Conservation (phyloP, 768 basidiomycete genomes). For the Gymnopilus junonius region DNA sequence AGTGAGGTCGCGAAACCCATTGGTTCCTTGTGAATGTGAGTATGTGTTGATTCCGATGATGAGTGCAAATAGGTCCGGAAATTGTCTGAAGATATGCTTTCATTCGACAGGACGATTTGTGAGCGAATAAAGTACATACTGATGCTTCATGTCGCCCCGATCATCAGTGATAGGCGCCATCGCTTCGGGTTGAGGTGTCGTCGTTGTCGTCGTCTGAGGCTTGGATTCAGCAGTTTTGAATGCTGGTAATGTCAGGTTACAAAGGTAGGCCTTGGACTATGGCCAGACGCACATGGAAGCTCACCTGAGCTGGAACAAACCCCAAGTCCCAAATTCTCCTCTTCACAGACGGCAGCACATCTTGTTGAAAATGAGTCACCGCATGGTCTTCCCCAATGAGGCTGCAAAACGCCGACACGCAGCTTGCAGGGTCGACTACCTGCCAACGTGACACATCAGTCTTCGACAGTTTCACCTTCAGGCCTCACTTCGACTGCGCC, state of each 20-base stretch:
- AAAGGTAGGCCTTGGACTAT: too few relatives aligned
- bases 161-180: background rate
- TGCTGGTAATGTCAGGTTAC: background rate
- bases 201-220: background rate
- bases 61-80: slow-evolving; percentile 37
- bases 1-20: slow-evolving; percentile 24
- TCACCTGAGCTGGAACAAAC: background rate
- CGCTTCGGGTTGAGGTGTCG: background rate
- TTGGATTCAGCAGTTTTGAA: background rate
- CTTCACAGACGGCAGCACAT: background rate
- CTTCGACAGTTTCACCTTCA: too few relatives aligned
- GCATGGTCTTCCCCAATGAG: background rate
- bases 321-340: too few relatives aligned
- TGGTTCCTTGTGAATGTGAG: background rate
- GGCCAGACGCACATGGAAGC: background rate
- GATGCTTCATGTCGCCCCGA: background rate
- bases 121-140: background rate
- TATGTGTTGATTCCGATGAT: slow-evolving; percentile 47
- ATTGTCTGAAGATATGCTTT: background rate
- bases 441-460: background rate
- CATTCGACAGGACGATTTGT: background rate
- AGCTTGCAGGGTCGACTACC: background rate
- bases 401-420: background rate
- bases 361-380: background rate
- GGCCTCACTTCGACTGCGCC: too few relatives aligned